A percentile compares a stretch with the other conserved stretches of the same genome.
Evolutionary conservation across 257 asterid species (phyloP).

Genomic region (Gynochthodes officinalis): DNA sequence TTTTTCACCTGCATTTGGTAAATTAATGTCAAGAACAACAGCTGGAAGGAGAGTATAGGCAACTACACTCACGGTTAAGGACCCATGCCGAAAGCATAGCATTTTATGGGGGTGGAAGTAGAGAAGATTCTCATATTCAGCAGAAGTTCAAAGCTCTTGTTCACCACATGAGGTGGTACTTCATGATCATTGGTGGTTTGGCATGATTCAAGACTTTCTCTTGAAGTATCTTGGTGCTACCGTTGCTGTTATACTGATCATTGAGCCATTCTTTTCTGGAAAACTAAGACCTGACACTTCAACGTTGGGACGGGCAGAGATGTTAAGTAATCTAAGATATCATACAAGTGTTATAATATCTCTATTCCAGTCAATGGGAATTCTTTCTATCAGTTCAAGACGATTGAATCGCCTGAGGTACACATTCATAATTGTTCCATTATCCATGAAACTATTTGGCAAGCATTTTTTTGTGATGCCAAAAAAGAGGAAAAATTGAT

Average conservation of each 20-base stretch:
- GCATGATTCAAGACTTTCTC: slow-evolving; percentile 98
- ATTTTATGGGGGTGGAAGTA: slow-evolving; percentile 88
- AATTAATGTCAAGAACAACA: slow-evolving; percentile 96
- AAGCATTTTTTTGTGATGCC: background rate
- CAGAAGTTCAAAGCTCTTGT: slow-evolving; percentile 75
- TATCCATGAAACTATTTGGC: background rate
- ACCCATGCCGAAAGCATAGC: slow-evolving; percentile 99
- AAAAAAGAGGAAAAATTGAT: slow-evolving; percentile 18
- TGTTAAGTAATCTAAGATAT: slow-evolving; percentile 98
- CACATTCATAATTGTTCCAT: slow-evolving; percentile 16
- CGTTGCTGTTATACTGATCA: slow-evolving; percentile 93
- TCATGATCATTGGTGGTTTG: slow-evolving; percentile 99
- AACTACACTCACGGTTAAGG: slow-evolving; percentile 92
- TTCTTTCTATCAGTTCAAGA: slow-evolving; percentile 93
- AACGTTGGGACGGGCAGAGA: slow-evolving; percentile 98
- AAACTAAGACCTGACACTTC: slow-evolving; percentile 85
- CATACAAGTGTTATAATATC: slow-evolving; percentile 97
- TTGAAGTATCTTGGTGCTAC: slow-evolving; percentile 99
- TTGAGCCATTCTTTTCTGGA: slow-evolving; percentile 98
- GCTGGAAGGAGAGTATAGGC: slow-evolving; percentile 97
- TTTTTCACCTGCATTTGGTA: slow-evolving; percentile 93
- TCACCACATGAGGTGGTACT: slow-evolving; percentile 82
- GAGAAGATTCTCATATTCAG: slow-evolving; percentile 92
- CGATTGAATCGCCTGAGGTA: slow-evolving; percentile 97
- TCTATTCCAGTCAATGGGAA: slow-evolving; percentile 90